Evolutionary conservation across 2,329 filamentous ascomycete genomes (phyloP).

Genomic region (Pseudopyrenochaeta lycopersici): DNA sequence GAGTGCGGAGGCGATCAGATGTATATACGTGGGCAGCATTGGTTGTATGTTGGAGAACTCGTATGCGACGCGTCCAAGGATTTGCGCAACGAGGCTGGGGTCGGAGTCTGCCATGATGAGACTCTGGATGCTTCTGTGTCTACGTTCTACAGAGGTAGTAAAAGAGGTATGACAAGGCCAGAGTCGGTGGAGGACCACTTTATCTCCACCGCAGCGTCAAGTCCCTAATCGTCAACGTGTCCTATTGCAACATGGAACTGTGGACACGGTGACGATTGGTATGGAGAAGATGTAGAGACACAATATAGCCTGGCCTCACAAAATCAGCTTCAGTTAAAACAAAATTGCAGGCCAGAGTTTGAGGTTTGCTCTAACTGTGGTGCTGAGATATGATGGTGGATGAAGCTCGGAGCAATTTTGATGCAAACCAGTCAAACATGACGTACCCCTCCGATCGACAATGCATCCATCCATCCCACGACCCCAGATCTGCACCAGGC

Average conservation of each 20-base stretch:
- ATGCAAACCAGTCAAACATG: slow-evolving; percentile 19
- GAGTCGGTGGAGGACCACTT: too few species aligned
- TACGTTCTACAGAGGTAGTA: background rate
- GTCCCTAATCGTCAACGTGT: background rate
- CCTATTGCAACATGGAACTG: background rate
- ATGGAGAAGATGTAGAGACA: background rate
- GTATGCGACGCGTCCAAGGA: slow-evolving; percentile 49
- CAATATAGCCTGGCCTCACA: background rate
- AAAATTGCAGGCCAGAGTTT: background rate
- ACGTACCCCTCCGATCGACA: slow-evolving; percentile 14
- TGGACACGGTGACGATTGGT: background rate
- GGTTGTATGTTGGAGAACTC: slow-evolving; percentile 53
- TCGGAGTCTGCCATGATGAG: slow-evolving; percentile 40
- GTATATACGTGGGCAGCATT: slow-evolving; percentile 64
- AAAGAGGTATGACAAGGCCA: too few species aligned
- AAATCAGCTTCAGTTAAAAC: background rate
- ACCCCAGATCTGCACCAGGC: slow-evolving; percentile 23
- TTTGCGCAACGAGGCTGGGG: slow-evolving; percentile 37
- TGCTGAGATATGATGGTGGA: background rate
- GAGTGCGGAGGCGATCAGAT: slow-evolving; percentile 74
- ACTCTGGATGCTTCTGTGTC: background rate
- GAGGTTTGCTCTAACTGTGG: background rate
- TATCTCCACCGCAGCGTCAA: background rate
- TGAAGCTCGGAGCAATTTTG: background rate
- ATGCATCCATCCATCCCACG: slow-evolving; percentile 7